Conservation (phyloP, 768 basidiomycete species). For the Boletus vermiculosoides region DNA sequence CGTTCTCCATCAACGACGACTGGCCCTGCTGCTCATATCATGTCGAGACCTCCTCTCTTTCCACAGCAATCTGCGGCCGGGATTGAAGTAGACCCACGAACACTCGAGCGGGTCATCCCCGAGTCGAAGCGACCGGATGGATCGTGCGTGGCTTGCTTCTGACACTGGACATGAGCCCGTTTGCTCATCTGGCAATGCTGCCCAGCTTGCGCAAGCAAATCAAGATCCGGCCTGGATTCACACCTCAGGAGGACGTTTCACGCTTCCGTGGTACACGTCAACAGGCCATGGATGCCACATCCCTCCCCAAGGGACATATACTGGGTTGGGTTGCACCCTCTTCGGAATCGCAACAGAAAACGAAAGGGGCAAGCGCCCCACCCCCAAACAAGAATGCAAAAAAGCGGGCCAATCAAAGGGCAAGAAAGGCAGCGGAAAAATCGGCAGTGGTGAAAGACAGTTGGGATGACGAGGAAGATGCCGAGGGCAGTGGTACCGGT, state of each 20-base stretch:
- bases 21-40: conserved; percentile 24
- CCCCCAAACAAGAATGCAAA: conserved; percentile 77
- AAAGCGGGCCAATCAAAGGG: conserved; percentile 77
- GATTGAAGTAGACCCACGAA: conserved; percentile 82
- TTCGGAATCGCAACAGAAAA: conserved; percentile 35
- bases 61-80: conserved; percentile 72
- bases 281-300: conserved; percentile 61
- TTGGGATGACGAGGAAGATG: conserved; percentile 77
- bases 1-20: conserved; percentile 8
- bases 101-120: conserved; percentile 85
- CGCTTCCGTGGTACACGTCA: conserved; percentile 80
- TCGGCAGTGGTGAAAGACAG: conserved; percentile 62
- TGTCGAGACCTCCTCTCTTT: conserved; percentile 77
- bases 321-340: conserved; percentile 76
- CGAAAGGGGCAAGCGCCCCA: conserved; percentile 29
- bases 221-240: conserved; percentile 90
- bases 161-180: conserved; percentile 6
- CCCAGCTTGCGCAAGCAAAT: conserved; percentile 79
- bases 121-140: conserved; percentile 81
- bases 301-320: conserved; percentile 76
- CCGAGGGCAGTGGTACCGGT: conserved; percentile 23
- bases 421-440: conserved; percentile 59
- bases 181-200: conserved; percentile 4
- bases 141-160: conserved; percentile 49
- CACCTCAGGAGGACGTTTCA: conserved; percentile 91